Percentiles rank a stretch among this genome's conserved stretches.
Conservation (phyloP, 2,329 filamentous ascomycete species). For the Aspergillus ruber region DNA sequence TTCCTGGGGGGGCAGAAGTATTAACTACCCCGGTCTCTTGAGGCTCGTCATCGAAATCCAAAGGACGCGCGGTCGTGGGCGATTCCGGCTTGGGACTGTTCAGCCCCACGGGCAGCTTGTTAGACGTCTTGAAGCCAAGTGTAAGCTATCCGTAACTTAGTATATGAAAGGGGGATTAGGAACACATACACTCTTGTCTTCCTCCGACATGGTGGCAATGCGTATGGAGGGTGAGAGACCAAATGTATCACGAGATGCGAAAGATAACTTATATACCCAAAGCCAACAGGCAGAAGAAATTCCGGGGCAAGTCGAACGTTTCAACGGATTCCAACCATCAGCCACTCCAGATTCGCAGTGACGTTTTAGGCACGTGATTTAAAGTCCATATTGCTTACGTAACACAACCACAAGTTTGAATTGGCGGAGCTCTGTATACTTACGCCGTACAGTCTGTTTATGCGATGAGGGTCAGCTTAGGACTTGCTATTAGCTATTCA, state of each 20-base stretch:
- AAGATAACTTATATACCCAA: not conserved
- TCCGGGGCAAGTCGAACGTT: constrained; percentile 4
- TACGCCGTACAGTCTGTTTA: too few relatives aligned
- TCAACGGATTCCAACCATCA: constrained; percentile 4
- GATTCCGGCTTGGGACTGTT: constrained; percentile 42
- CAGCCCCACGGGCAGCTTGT: constrained; percentile 26
- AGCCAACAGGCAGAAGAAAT: constrained; percentile 18
- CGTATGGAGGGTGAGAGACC: constrained; percentile 2
- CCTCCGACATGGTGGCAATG: constrained; percentile 27
- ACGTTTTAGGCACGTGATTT: constrained; percentile 4
- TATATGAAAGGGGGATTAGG: constrained; percentile 4
- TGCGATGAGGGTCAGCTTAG: too few relatives aligned
- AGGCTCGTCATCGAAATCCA: constrained; percentile 54
- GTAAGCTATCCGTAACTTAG: constrained; percentile 15
- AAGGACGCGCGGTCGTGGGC: constrained; percentile 50
- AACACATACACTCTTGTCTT: constrained; percentile 28
- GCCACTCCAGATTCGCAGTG: constrained; percentile 1
- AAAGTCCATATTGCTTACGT: not conserved
- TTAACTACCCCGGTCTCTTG: constrained; percentile 36
- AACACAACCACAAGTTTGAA: not conserved
- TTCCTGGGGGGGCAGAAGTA: constrained; percentile 16
- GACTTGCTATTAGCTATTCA: too few relatives aligned
- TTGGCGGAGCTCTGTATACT: not conserved
- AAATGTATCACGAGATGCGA: not conserved
- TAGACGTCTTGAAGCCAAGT: constrained; percentile 24